A percentile compares a stretch with the other conserved stretches of the same genome.
phyloP scores from a whole-genome alignment of 345 rosid genomes.

The Barbarea vulgaris region DNA sequence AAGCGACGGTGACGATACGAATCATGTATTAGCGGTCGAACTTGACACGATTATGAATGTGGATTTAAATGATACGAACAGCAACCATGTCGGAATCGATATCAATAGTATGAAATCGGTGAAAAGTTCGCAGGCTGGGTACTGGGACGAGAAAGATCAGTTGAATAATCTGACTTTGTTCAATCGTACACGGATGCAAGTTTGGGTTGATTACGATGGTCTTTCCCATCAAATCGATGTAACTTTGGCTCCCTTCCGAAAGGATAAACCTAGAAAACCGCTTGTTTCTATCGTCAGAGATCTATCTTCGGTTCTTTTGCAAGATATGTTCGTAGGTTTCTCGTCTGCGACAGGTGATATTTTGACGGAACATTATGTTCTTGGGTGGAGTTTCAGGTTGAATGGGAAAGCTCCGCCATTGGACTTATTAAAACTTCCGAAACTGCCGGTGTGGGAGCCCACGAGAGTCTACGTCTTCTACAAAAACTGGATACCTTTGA shows the following conservation, averaged over 20 bases:
- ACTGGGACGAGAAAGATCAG: constrained; percentile 21
- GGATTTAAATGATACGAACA: constrained; percentile 24
- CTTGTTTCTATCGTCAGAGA: constrained; percentile 50
- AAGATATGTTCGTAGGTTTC: constrained; percentile 59
- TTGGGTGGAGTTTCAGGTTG: constrained; percentile 68
- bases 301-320: constrained; percentile 44
- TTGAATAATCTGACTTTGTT: constrained; percentile 49
- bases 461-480: no score
- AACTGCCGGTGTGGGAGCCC: no score
- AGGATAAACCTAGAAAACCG: constrained; percentile 48
- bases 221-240: constrained; percentile 44
- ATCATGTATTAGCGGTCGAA: constrained; percentile 56
- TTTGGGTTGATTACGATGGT: constrained; percentile 81
- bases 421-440: constrained; percentile 51
- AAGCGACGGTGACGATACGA: constrained; percentile 38
- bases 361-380: constrained; percentile 43
- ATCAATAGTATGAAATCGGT: constrained; percentile 43
- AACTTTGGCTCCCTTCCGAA: constrained; percentile 48
- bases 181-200: constrained; percentile 49
- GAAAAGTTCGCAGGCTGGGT: constrained; percentile 34
- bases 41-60: constrained; percentile 43
- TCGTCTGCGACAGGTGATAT: constrained; percentile 52
- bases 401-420: constrained; percentile 53
- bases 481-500: constrained; percentile 33
- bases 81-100: constrained; percentile 58